A percentile compares a stretch with the other conserved stretches of the same genome.
Conservation (phyloP, 345 rosid species). For the Corchorus capsularis region DNA sequence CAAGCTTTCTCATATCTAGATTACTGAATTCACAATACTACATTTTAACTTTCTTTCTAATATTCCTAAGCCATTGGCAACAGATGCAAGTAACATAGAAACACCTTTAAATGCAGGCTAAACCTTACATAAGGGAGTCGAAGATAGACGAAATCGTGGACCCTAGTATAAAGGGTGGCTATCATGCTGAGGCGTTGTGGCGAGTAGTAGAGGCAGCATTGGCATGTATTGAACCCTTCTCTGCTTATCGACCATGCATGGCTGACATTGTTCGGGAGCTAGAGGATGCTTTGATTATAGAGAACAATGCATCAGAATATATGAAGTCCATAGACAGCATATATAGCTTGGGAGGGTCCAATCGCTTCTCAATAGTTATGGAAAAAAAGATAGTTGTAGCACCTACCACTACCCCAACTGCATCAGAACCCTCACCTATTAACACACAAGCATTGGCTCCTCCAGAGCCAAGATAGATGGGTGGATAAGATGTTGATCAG, state of each 20-base stretch:
- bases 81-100: background rate
- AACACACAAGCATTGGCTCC: constrained; percentile 47
- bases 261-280: constrained; percentile 63
- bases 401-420: constrained; percentile 36
- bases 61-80: background rate
- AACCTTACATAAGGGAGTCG: constrained; percentile 59
- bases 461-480: constrained; percentile 46
- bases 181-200: constrained; percentile 82
- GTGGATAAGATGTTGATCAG: constrained; percentile 9
- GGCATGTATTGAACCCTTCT: constrained; percentile 65
- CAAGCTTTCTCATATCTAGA: constrained; percentile 3
- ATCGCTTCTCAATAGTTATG: constrained; percentile 43
- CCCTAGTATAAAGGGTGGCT: constrained; percentile 61
- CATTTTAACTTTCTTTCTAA: background rate
- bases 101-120: constrained; percentile 45
- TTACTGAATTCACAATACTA: background rate
- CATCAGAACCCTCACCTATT: constrained; percentile 44
- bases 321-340: constrained; percentile 75
- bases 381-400: constrained; percentile 48
- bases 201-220: constrained; percentile 73
- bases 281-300: constrained; percentile 72
- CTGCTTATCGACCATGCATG: constrained; percentile 64
- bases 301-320: constrained; percentile 78
- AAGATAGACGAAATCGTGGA: constrained; percentile 75
- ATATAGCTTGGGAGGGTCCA: constrained; percentile 56